Evolutionary conservation across 768 basidiomycete species (phyloP).

Genomic region (Phlebiopsis flavidoalba): DNA sequence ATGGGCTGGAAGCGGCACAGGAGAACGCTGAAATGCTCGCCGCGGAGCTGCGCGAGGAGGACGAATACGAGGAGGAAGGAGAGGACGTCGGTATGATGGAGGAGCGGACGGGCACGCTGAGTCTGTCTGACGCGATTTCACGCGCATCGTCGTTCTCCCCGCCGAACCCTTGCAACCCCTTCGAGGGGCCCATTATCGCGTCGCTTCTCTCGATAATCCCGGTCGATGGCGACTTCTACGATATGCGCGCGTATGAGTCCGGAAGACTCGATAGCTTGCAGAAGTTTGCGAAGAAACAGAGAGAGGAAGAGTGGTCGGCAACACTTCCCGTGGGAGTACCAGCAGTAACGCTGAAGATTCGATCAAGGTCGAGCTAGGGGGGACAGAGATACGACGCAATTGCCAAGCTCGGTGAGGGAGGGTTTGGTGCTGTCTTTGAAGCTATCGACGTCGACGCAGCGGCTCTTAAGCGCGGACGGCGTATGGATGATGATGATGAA

Average conservation of each 20-base stretch:
- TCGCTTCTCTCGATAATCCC: conserved; percentile 61
- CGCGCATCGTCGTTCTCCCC: conserved; percentile 62
- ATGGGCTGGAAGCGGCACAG: conserved; percentile 19
- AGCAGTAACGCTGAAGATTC: conserved; percentile 29
- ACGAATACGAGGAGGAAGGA: conserved; percentile 13
- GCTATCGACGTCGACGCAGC: conserved; percentile 45
- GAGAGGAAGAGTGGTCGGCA: conserved; percentile 27
- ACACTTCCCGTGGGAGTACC: conserved; percentile 26
- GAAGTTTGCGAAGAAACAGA: conserved; percentile 54
- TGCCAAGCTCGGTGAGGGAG: conserved; percentile 94
- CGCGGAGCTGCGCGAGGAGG: conserved; percentile 33
- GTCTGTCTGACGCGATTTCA: conserved; percentile 58
- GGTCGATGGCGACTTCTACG: conserved; percentile 55
- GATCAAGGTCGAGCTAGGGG: conserved; percentile 56
- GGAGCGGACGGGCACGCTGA: conserved; percentile 60
- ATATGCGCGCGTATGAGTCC: conserved; percentile 49
- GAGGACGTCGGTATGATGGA: conserved; percentile 31
- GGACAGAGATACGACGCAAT: conserved; percentile 63
- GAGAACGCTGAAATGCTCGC: conserved; percentile 49
- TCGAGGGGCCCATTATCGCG: conserved; percentile 59
- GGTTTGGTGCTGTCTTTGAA: conserved; percentile 94
- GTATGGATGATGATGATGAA: conserved; percentile 35
- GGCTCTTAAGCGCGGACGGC: conserved; percentile 34
- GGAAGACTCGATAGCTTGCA: conserved; percentile 66
- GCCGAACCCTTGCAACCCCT: conserved; percentile 87